A percentile compares a stretch with the other conserved stretches of the same genome.
Evolutionary conservation across 2,329 filamentous ascomycete species (phyloP).

Genomic region (Colletotrichum gloeosporioides): DNA sequence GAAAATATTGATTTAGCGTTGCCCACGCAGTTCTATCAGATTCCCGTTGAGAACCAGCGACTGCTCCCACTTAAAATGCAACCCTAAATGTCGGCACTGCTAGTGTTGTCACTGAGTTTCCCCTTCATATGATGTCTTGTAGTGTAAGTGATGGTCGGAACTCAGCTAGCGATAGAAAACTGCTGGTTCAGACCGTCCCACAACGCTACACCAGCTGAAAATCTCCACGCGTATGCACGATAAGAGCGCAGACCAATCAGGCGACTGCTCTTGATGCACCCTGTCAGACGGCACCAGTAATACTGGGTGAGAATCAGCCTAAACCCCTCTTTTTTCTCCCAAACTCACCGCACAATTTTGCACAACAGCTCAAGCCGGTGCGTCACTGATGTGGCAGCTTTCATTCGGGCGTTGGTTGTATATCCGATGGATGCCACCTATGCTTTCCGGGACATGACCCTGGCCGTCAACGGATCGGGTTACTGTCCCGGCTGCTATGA

Average conservation of each 20-base stretch:
- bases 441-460: background rate
- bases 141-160: background rate
- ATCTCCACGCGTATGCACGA: background rate
- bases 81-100: background rate
- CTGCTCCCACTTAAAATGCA: background rate
- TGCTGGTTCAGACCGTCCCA: background rate
- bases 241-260: background rate
- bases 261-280: background rate
- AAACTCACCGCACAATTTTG: background rate
- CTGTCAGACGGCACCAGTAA: background rate
- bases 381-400: background rate
- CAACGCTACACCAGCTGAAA: background rate
- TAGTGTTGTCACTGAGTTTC: background rate
- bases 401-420: background rate
- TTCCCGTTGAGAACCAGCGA: fast-evolving
- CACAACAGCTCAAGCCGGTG: background rate
- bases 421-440: background rate
- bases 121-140: background rate
- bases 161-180: background rate
- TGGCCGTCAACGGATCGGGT: background rate
- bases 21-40: background rate
- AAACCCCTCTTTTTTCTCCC: background rate
- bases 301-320: background rate
- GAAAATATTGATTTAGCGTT: background rate
- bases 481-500: background rate